These are phyloP conservation scores for Dinochytrium kinnereticum DNA, from an alignment of 371 early-diverging fungal species.

Conservation along the genomic window DNA sequence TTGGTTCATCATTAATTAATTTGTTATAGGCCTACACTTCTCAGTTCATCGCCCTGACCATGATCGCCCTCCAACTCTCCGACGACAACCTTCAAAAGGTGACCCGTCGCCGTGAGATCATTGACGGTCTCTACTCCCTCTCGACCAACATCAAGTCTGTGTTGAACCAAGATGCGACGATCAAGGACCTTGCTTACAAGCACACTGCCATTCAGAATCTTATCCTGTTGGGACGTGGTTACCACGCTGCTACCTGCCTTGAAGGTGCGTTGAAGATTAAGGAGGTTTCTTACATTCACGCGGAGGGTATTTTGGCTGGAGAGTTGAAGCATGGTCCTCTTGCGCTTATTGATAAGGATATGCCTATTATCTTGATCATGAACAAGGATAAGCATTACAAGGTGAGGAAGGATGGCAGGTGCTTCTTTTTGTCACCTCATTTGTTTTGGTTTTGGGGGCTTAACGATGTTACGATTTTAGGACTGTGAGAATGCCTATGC, in stretches of 20 bases:
- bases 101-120: conserved; percentile 92
- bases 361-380: conserved; percentile 95
- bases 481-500: conserved; percentile 68
- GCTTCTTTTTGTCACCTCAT: background rate
- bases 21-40: conserved; percentile 93
- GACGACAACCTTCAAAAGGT: conserved; percentile 89
- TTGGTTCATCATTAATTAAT: background rate
- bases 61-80: conserved; percentile 97
- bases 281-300: conserved; percentile 98
- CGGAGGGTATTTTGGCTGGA: conserved; percentile 98
- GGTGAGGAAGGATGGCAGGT: too few species aligned
- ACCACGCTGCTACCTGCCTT: conserved; percentile 97
- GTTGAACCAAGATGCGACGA: conserved; percentile 78
- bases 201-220: conserved; percentile 75
- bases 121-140: conserved; percentile 90
- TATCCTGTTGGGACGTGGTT: conserved; percentile 98
- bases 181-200: conserved; percentile 77
- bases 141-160: conserved; percentile 91
- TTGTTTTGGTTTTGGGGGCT: background rate
- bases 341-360: conserved; percentile 97
- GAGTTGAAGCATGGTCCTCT: conserved; percentile 99
- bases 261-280: conserved; percentile 97
- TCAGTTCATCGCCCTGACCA: conserved; percentile 96
- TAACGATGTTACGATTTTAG: conserved; percentile 40
- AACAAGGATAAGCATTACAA: conserved; percentile 56